phyloP scores from a whole-genome alignment of 306 rosid genomes.

The Trichosanthes truncata region DNA sequence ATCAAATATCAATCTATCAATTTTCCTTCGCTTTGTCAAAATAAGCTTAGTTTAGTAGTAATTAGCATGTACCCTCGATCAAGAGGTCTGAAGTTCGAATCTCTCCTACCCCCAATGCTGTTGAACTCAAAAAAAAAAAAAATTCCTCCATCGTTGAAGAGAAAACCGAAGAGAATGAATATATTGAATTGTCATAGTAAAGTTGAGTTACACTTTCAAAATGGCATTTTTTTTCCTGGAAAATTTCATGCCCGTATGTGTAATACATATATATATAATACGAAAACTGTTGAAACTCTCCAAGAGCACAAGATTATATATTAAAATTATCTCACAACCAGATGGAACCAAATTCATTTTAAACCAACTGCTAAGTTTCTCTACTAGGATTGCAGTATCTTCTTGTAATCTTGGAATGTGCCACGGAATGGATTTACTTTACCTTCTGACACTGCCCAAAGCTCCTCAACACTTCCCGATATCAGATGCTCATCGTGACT shows the following conservation, averaged over 20 bases:
- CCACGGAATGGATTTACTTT: constrained; percentile 74
- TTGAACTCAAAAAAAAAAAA: too few relatives aligned
- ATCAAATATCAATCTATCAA: background rate
- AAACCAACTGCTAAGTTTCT: background rate
- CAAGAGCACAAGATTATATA: background rate
- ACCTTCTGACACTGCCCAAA: constrained; percentile 92
- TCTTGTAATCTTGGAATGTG: constrained; percentile 80
- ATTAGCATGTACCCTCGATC: too few relatives aligned
- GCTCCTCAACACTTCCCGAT: constrained; percentile 97
- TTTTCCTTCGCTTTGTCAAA: too few relatives aligned
- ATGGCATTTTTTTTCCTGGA: background rate
- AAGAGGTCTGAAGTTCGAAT: too few relatives aligned
- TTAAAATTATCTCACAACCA: background rate
- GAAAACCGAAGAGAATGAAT: background rate
- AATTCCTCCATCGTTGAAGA: background rate
- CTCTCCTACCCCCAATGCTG: too few relatives aligned
- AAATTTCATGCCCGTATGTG: background rate
- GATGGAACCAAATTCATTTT: background rate
- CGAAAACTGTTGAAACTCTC: background rate
- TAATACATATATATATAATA: background rate
- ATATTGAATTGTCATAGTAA: background rate
- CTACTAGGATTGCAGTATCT: constrained; percentile 61
- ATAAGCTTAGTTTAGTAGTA: too few relatives aligned
- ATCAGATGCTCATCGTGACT: constrained; percentile 98
- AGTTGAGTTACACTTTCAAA: background rate